Percentiles rank a stretch among this genome's conserved stretches.
Conservation (phyloP, 2,329 filamentous ascomycete species). For the Aspergillus bombycis region DNA sequence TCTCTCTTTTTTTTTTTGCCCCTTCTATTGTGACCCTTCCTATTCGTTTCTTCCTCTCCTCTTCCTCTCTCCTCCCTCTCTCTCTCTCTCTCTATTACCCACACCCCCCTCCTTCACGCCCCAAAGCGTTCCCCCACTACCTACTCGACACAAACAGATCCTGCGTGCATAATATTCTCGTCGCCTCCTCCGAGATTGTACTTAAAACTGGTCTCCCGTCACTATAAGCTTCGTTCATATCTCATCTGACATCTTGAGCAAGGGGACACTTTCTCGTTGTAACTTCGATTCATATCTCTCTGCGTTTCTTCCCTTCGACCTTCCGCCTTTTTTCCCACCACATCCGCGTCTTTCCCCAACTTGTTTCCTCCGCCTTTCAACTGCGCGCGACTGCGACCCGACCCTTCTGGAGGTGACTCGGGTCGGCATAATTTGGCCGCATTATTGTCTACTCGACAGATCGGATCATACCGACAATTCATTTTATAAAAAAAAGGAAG, state of each 20-base stretch:
- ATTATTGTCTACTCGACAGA: background rate
- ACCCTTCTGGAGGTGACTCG: background rate
- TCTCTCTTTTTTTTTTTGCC: background rate
- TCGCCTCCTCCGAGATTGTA: background rate
- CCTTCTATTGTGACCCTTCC: background rate
- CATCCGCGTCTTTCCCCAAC: background rate
- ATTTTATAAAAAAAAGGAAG: background rate
- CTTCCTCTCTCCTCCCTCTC: background rate
- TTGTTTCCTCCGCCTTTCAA: slow-evolving; percentile 3
- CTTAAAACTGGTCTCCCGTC: background rate
- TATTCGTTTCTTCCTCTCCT: slow-evolving; percentile 16
- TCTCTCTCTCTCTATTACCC: slow-evolving; percentile 20
- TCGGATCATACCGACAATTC: background rate
- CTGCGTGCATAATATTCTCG: background rate
- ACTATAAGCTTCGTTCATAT: background rate
- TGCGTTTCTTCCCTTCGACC: background rate
- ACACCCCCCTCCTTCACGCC: slow-evolving; percentile 19
- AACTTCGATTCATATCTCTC: background rate
- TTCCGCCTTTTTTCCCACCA: background rate
- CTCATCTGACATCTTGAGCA: background rate
- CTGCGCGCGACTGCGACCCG: slow-evolving; percentile 7
- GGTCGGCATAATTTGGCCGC: slow-evolving; percentile 3
- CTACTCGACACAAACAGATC: background rate
- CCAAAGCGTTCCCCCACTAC: slow-evolving; percentile 18
- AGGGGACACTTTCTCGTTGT: background rate